phyloP scores from a whole-genome alignment of 495 filamentous ascomycete species.

The Neurospora africana region DNA sequence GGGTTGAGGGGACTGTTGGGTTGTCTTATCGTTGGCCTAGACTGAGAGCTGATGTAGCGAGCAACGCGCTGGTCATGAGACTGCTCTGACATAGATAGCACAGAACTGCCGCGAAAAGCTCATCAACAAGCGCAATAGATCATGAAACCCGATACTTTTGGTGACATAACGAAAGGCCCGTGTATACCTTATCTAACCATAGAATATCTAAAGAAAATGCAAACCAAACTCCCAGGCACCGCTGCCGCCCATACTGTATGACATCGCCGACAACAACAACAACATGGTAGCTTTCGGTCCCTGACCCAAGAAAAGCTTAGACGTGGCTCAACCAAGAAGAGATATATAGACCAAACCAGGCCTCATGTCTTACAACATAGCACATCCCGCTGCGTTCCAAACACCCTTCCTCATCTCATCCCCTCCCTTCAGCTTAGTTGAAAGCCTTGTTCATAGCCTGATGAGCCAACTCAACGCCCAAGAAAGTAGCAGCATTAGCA shows the following conservation, averaged over 20 bases:
- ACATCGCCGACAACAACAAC: background rate
- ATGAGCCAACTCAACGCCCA: slow-evolving; percentile 74
- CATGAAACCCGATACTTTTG: background rate
- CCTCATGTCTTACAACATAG: background rate
- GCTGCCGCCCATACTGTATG: background rate
- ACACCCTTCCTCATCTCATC: background rate
- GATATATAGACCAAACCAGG: background rate
- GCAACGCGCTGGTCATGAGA: background rate
- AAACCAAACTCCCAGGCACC: background rate
- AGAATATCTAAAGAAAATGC: background rate
- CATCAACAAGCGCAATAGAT: background rate
- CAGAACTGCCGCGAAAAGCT: background rate
- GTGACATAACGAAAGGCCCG: background rate
- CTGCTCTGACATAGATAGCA: background rate
- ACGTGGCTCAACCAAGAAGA: background rate
- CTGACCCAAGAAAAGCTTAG: background rate
- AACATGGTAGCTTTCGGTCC: background rate
- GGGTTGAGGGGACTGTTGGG: background rate
- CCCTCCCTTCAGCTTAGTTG: background rate
- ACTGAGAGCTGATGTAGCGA: background rate
- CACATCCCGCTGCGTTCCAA: background rate
- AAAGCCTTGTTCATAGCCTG: slow-evolving; percentile 72
- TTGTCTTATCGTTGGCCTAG: background rate
- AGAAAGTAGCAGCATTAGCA: slow-evolving; percentile 68
- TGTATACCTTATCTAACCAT: background rate